Base-by-base conservation (phyloP, 2,329 filamentous ascomycete genomes). In the Orbilia oligospora region DNA sequence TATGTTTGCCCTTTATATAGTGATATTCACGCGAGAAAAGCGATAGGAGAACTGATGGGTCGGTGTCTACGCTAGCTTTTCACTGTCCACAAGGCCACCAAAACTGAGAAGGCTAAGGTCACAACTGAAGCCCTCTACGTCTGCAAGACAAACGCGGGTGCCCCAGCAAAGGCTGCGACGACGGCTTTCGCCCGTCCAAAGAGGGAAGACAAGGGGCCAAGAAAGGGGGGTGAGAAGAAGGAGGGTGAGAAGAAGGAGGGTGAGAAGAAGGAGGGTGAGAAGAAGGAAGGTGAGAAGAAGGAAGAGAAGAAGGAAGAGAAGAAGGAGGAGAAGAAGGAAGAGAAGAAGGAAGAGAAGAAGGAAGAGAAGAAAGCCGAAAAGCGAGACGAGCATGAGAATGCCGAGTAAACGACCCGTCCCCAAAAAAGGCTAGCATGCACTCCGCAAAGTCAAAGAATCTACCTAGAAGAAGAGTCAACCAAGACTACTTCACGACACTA, bases 91-190 rank as follows among this genome's bases (percentile, higher is more conserved):
- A 76, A 69, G 9, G n/a, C 22, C 14, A 76, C 71, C 12, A 63
- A n/a, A n/a, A 76, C 71, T 6, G 41, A 30, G 6, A 36, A 41
- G 4, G 46, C 12, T 22, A 46, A 20, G 16, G n/a, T 48, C 18
- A 75, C 64, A 10, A 76, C 64, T 6, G 27, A 24, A 9, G 65
- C 71, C 10, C 22, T 33, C 5, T 76, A 48, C 22, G 53, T 55
- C n/a, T 76, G 71, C 53, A 48, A 55, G 18, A 69, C 2, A 14
- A 38, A 14, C 61, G 33, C 55, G 36, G n/a, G 9, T 30, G 3
- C 6, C 3, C 27, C 6, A 30, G 3, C 27, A 44, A 18, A n/a
- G 38, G 5, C 36, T 5, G 22, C 36, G 4, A 16, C 46, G 20
- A n/a, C 6, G 3, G 27, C 6, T 6, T 3, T 30, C 3, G 27